Conservation (phyloP, 768 basidiomycete species). For the Macrolepiota fuliginosa region DNA sequence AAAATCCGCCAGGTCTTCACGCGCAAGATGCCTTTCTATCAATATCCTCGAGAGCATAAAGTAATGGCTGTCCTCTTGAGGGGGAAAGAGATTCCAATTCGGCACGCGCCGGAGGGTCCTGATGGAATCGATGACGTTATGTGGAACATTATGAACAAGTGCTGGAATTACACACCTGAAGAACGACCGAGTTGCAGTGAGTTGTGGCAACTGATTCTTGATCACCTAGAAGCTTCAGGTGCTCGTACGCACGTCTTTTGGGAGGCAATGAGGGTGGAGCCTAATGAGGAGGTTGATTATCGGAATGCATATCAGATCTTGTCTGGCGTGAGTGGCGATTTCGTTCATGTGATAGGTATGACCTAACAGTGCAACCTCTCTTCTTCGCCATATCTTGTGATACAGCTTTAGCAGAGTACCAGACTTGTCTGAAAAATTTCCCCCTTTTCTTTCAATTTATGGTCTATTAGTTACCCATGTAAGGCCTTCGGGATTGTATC, state of each 20-base stretch:
- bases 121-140: neutral
- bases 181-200: neutral
- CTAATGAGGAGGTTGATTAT: neutral
- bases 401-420: too few species aligned
- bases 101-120: neutral
- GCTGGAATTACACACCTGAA: neutral
- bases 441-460: too few species aligned
- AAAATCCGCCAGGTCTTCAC: neutral
- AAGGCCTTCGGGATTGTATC: too few species aligned
- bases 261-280: neutral
- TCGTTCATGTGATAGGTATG: too few species aligned
- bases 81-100: neutral
- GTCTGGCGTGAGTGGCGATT: too few species aligned
- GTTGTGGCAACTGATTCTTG: neutral
- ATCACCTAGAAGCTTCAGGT: too few species aligned
- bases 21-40: neutral
- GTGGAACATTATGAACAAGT: neutral
- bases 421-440: too few species aligned
- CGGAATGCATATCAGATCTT: too few species aligned
- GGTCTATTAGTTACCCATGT: too few species aligned
- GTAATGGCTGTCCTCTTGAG: neutral
- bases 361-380: too few species aligned
- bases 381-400: too few species aligned
- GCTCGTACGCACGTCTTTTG: neutral
- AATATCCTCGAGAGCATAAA: neutral